Conservation (phyloP, 2,329 filamentous ascomycete species). For the Fusarium pilosicola region DNA sequence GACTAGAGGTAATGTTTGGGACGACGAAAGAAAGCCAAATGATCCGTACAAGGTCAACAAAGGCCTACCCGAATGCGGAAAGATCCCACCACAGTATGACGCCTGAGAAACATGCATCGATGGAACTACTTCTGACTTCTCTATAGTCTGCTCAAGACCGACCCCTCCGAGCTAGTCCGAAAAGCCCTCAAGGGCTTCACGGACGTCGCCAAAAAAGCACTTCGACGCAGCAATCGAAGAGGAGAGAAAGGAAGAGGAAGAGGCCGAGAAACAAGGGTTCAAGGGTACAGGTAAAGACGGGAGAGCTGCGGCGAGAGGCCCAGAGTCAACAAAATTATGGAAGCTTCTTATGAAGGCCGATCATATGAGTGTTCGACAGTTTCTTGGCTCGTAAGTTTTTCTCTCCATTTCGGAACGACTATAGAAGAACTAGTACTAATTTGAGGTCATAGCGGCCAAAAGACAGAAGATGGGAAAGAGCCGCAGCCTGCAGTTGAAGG, state of each 20-base stretch:
- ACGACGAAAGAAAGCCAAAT: rapidly evolving
- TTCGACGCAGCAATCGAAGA: not conserved
- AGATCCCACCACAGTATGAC: not conserved
- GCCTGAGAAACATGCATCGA: rapidly evolving
- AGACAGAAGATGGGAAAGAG: rapidly evolving
- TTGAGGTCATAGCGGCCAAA: not conserved
- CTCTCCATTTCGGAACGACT: no score
- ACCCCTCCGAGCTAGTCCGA: not conserved
- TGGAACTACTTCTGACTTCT: not conserved
- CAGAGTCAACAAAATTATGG: not conserved
- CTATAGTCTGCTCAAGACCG: rapidly evolving
- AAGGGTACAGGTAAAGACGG: rapidly evolving
- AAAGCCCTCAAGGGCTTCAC: rapidly evolving
- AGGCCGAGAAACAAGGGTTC: not conserved
- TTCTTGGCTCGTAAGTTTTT: not conserved
- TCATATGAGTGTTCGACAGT: not conserved
- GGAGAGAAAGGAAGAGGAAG: not conserved
- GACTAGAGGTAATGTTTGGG: not conserved
- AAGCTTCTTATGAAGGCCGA: not conserved
- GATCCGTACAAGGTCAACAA: not conserved
- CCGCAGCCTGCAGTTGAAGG: rapidly evolving
- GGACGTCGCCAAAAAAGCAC: rapidly evolving
- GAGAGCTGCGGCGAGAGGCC: no score
- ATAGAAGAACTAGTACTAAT: not conserved
- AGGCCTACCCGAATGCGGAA: not conserved